These are phyloP conservation scores for Ceratocystis colombiana DNA, from an alignment of 2,329 filamentous ascomycete genomes.

Conservation along the genomic window DNA sequence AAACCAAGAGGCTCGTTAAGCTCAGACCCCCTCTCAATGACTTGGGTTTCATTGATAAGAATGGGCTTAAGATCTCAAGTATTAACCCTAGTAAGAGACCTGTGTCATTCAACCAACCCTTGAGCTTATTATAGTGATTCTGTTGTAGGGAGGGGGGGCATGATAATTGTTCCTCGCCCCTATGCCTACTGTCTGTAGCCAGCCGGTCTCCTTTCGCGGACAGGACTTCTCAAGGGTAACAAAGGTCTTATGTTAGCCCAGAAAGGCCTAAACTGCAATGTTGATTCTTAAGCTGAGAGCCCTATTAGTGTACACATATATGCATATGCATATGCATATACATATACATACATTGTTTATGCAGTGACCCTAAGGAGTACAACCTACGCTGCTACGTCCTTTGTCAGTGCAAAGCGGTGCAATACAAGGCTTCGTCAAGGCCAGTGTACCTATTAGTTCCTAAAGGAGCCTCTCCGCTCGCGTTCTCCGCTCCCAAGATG, in stretches of 20 bases:
- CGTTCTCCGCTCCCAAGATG: not conserved
- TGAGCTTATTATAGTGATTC: not conserved
- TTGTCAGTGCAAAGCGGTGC: not conserved
- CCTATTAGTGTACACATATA: not conserved
- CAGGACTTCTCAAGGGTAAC: not conserved
- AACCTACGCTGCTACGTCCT: not conserved
- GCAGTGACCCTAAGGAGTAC: not conserved
- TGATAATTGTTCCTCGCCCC: not conserved
- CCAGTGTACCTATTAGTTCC: not conserved
- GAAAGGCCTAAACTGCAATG: not conserved
- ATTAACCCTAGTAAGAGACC: not conserved
- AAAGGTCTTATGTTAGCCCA: not conserved
- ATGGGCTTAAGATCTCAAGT: not conserved
- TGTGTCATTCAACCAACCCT: not conserved
- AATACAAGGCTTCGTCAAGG: not conserved
- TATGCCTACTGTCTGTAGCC: no score
- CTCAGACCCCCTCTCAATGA: conserved; percentile 8
- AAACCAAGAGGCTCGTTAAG: not conserved
- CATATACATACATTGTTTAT: not conserved
- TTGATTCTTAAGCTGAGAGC: not conserved
- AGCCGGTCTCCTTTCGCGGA: not conserved
- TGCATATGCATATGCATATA: not conserved
- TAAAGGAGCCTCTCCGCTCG: not conserved
- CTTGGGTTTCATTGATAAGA: not conserved
- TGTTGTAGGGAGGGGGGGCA: not conserved